Evolutionary conservation across 495 filamentous ascomycete genomes (phyloP).

Genomic region (Hyaloscypha variabilis): DNA sequence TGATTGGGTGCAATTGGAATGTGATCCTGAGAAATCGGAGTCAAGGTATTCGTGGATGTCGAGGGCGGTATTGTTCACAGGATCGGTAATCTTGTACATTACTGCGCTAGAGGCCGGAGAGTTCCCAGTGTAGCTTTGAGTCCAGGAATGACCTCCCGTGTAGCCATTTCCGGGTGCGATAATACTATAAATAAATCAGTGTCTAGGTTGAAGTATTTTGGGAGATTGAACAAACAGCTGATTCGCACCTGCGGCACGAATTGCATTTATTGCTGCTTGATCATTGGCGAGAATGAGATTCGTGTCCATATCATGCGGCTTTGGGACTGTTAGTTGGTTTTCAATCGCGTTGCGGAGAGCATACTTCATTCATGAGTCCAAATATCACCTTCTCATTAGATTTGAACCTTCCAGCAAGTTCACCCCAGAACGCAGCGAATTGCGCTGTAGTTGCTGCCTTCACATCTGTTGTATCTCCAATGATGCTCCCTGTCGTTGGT

Average conservation of each 20-base stretch:
- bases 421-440: constrained; percentile 56
- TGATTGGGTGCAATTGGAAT: constrained; percentile 41
- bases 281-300: constrained; percentile 48
- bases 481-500: constrained; percentile 50
- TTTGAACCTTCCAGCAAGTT: constrained; percentile 48
- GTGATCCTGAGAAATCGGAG: constrained; percentile 48
- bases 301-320: constrained; percentile 54
- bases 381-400: constrained; percentile 53
- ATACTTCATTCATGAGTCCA: constrained; percentile 42
- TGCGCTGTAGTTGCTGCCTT: constrained; percentile 49
- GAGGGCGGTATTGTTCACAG: constrained; percentile 45
- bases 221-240: constrained; percentile 22
- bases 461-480: constrained; percentile 46
- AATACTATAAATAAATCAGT: too few species aligned
- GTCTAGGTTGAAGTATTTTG: too few species aligned
- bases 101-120: constrained; percentile 42
- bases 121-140: constrained; percentile 46
- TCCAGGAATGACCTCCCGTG: constrained; percentile 51
- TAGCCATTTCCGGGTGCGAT: constrained; percentile 52
- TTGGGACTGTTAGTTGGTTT: constrained; percentile 43
- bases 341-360: constrained; percentile 30
- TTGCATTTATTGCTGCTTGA: constrained; percentile 51
- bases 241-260: constrained; percentile 43
- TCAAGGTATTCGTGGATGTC: constrained; percentile 59
- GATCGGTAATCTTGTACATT: constrained; percentile 48